These are phyloP conservation scores for Cryphonectria carpinicola DNA, from an alignment of 2,329 filamentous ascomycete species.

Conservation along the genomic window DNA sequence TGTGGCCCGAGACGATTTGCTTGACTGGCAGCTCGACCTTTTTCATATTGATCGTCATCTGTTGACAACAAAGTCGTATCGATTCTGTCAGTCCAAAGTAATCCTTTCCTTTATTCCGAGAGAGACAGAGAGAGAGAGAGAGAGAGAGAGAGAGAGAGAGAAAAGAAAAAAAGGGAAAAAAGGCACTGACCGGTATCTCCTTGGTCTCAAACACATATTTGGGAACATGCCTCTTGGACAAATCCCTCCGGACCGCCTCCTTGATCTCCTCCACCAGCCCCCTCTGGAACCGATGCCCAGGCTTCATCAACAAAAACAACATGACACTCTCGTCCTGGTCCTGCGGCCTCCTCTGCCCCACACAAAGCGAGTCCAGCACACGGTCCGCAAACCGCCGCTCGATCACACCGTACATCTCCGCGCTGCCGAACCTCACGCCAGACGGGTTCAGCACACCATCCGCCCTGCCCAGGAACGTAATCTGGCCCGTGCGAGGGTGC, in stretches of 20 bases:
- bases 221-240: slow-evolving; percentile 77
- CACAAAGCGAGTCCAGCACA: slow-evolving; percentile 75
- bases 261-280: slow-evolving; percentile 63
- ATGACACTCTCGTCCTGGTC: slow-evolving; percentile 60
- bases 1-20: slow-evolving; percentile 77
- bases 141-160: slow-evolving; percentile 30
- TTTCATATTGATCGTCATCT: slow-evolving; percentile 83
- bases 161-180: background rate
- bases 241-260: slow-evolving; percentile 65
- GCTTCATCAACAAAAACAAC: slow-evolving; percentile 59
- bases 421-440: slow-evolving; percentile 77
- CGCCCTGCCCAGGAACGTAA: slow-evolving; percentile 70
- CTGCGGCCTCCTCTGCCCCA: slow-evolving; percentile 70
- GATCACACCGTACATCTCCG: slow-evolving; percentile 78
- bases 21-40: slow-evolving; percentile 87
- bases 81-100: background rate
- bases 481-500: slow-evolving; percentile 67
- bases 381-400: slow-evolving; percentile 66
- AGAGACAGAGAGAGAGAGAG: background rate
- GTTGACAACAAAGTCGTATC: background rate
- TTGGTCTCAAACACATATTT: slow-evolving; percentile 78
- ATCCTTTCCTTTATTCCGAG: no score
- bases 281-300: slow-evolving; percentile 58
- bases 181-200: slow-evolving; percentile 72
- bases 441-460: slow-evolving; percentile 82